A percentile compares a stretch with the other conserved stretches of the same genome.
These are phyloP conservation scores for Arxiozyma slooffiae DNA, from an alignment of 1,139 yeast species.

Conservation along the genomic window DNA sequence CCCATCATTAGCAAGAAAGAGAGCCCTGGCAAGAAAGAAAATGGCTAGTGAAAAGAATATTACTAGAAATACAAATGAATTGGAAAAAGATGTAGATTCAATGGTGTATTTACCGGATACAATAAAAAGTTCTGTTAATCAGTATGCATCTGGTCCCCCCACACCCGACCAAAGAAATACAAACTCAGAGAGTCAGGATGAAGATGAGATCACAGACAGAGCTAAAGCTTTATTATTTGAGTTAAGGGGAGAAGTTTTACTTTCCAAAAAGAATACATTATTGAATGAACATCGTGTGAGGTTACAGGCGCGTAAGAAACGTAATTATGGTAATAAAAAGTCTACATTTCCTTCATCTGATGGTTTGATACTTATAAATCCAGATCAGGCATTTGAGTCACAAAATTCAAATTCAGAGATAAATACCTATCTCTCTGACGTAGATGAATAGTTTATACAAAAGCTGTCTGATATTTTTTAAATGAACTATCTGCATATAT, in stretches of 20 bases:
- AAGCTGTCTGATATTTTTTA: too few relatives aligned
- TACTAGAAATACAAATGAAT: constrained; percentile 10
- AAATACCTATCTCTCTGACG: neutral
- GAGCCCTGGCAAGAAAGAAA: constrained; percentile 67
- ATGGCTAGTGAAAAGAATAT: constrained; percentile 35
- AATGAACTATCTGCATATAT: neutral
- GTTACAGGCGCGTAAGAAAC: constrained; percentile 23
- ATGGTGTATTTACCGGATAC: constrained; percentile 21
- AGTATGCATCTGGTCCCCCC: neutral
- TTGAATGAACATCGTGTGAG: constrained; percentile 23
- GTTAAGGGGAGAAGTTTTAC: constrained; percentile 22
- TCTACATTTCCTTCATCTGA: constrained; percentile 5
- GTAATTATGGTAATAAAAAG: neutral
- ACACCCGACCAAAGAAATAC: constrained; percentile 2
- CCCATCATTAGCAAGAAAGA: constrained; percentile 68
- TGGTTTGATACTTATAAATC: constrained; percentile 9
- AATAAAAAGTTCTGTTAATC: neutral
- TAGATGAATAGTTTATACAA: neutral
- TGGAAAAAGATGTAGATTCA: constrained; percentile 24
- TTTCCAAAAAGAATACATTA: constrained; percentile 14
- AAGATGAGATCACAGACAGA: constrained; percentile 24
- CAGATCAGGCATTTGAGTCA: neutral
- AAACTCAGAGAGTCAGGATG: constrained; percentile 4
- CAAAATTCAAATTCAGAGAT: neutral
- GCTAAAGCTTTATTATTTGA: constrained; percentile 27